phyloP scores from a whole-genome alignment of 176 grass and related monocot species.

The Cenchrus fungigraminus region DNA sequence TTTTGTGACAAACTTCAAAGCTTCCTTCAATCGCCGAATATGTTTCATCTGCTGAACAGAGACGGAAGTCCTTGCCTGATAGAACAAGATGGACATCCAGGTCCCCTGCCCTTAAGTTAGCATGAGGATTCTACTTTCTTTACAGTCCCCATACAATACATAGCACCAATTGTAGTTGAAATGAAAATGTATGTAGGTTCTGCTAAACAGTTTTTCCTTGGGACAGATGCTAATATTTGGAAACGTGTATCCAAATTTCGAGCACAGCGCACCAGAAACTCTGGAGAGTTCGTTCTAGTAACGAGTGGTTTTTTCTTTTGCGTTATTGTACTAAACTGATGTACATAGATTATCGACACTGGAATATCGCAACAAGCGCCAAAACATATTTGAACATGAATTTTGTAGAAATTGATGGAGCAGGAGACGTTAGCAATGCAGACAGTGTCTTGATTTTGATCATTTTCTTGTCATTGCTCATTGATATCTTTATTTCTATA shows the following conservation, averaged over 20 bases:
- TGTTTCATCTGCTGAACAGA: slow-evolving; percentile 60
- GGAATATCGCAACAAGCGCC: neutral
- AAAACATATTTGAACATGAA: neutral
- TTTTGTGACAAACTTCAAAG: neutral
- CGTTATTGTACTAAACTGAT: neutral
- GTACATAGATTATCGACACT: neutral
- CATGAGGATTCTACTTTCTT: slow-evolving; percentile 47
- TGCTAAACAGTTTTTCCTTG: neutral
- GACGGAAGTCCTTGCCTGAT: slow-evolving; percentile 57
- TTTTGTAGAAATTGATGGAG: neutral
- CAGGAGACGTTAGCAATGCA: neutral
- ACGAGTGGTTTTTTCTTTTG: neutral
- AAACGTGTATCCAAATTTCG: slow-evolving; percentile 7
- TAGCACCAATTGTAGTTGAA: slow-evolving; percentile 12
- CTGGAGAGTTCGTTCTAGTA: neutral
- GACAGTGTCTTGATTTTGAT: neutral
- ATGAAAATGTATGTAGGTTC: slow-evolving; percentile 3
- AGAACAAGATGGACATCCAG: slow-evolving; percentile 26
- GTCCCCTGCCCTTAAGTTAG: slow-evolving; percentile 58
- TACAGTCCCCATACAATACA: neutral
- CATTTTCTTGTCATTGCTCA: neutral
- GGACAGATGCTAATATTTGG: neutral
- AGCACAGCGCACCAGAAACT: neutral
- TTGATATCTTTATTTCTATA: slow-evolving; percentile 3
- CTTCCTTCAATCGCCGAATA: slow-evolving; percentile 85